Evolutionary conservation across 305 asterid genomes (phyloP), one percentile per base, ranked within the genome.

Genomic region (Solanum hybrid): DNA sequence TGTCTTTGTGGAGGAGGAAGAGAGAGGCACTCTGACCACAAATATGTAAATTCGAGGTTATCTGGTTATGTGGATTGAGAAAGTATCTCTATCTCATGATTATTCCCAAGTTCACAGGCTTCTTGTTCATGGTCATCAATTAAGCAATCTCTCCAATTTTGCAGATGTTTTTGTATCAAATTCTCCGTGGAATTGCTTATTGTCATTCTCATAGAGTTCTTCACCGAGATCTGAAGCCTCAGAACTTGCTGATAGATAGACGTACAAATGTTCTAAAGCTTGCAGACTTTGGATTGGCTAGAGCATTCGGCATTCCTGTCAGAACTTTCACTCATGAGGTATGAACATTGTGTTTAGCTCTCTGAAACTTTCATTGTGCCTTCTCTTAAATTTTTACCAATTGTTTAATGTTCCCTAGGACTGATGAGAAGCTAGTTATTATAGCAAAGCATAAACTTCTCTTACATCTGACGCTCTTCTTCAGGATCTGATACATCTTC

Each of bases 291-390:
- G 99, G 99, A 88, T 92, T 97, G 95, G 99, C 99, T 87, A 93
- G 99, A 92, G 99, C 99, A 89, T 97, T 95, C 88, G 99, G 99
- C 78, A 95, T 95, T 90, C 99, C 99, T 88, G 99, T 97, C 91
- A 94, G 98, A 95, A 94, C 99, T 89, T 97, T 95, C 89, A 97
- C 98, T 10, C 99, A 96, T 90, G 99, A 95, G 98, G 99, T 95
- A 89, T 76, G 79, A n/a, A 81, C 36, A 2, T 32, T 26, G 36
- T 81, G 34, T 81, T 26, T 81, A 15, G 37, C 37, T 81, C 86
- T 40, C 86, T 26, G 71, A 37, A 37, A 12, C 86, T 79, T 26
- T 24, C n/a, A 7, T 24, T 24, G 34, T 79, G 34, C 2, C 64
- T 12, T 37, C 34, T 79, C 86, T 79, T 37, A 24, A 79, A 13